Evolutionary conservation across 805 yeast genomes (phyloP).

Genomic region (Pichia eremophila): DNA sequence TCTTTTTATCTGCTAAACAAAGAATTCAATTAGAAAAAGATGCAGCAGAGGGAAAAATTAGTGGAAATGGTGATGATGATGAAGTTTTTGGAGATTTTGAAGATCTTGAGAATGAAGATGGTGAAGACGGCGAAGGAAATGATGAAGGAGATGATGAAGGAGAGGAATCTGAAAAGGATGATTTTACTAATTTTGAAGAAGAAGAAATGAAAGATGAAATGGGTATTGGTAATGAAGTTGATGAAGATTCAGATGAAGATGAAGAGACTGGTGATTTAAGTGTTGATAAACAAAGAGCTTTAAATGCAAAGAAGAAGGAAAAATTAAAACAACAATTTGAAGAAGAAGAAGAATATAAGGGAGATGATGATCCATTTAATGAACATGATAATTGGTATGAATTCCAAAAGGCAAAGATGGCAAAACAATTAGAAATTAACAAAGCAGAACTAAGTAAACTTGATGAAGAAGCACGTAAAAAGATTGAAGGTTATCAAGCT

Average conservation of each 20-base stretch:
- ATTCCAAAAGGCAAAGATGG: slow-evolving; percentile 91
- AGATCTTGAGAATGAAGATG: slow-evolving; percentile 22
- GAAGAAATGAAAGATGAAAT: slow-evolving; percentile 36
- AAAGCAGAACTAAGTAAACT: slow-evolving; percentile 65
- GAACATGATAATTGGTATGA: slow-evolving; percentile 98
- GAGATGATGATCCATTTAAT: slow-evolving; percentile 53
- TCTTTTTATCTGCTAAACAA: slow-evolving; percentile 45
- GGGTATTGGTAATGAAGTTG: slow-evolving; percentile 24
- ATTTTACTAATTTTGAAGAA: slow-evolving; percentile 46
- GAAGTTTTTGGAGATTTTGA: slow-evolving; percentile 30
- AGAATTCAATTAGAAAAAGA: slow-evolving; percentile 24
- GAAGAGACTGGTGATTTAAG: slow-evolving; percentile 37
- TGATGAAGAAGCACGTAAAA: slow-evolving; percentile 67
- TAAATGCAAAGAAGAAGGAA: slow-evolving; percentile 85
- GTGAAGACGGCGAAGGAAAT: slow-evolving; percentile 39
- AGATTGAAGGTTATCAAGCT: slow-evolving; percentile 85
- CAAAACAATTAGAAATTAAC: slow-evolving; percentile 91
- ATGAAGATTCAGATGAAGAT: slow-evolving; percentile 31
- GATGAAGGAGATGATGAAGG: slow-evolving; percentile 32
- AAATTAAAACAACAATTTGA: slow-evolving; percentile 84
- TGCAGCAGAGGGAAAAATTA: slow-evolving; percentile 18
- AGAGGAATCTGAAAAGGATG: slow-evolving; percentile 36
- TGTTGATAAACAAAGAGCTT: slow-evolving; percentile 64
- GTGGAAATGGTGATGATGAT: slow-evolving; percentile 14
- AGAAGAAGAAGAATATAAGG: slow-evolving; percentile 68